These are phyloP conservation scores for Aspergillus novofumigatus DNA, from an alignment of 2,329 filamentous ascomycete genomes.

Conservation along the genomic window DNA sequence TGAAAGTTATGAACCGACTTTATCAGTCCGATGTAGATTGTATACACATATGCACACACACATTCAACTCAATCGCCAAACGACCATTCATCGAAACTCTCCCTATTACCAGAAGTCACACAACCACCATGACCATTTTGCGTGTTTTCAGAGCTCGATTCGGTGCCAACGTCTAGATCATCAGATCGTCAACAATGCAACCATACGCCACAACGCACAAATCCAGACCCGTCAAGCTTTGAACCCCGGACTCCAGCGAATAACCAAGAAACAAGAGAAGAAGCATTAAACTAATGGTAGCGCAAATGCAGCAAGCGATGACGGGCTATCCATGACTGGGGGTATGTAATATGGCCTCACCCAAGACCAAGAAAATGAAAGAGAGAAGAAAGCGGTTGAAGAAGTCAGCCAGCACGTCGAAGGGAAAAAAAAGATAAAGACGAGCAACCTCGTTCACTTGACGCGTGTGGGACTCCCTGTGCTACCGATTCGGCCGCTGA, in stretches of 20 bases:
- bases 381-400: neutral
- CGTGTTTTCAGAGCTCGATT: conserved; percentile 11
- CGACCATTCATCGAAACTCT: conserved; percentile 1
- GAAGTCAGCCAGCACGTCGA: neutral
- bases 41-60: conserved; percentile 18
- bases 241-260: conserved; percentile 19
- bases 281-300: conserved; percentile 17
- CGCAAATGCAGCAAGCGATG: conserved; percentile 18
- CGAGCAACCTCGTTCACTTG: conserved; percentile 16
- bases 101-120: conserved; percentile 1
- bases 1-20: conserved; percentile 14
- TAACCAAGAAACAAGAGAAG: conserved; percentile 10
- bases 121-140: neutral
- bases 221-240: conserved; percentile 18
- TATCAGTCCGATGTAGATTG: conserved; percentile 22
- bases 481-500: conserved; percentile 45
- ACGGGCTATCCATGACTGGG: conserved; percentile 10
- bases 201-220: conserved; percentile 26
- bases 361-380: conserved; percentile 7
- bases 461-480: conserved; percentile 32
- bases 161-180: conserved; percentile 17
- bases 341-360: conserved; percentile 15
- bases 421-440: neutral
- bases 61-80: conserved; percentile 3
- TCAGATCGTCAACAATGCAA: conserved; percentile 18